Conservation (phyloP, 306 rosid genomes). For the Delonix regia region DNA sequence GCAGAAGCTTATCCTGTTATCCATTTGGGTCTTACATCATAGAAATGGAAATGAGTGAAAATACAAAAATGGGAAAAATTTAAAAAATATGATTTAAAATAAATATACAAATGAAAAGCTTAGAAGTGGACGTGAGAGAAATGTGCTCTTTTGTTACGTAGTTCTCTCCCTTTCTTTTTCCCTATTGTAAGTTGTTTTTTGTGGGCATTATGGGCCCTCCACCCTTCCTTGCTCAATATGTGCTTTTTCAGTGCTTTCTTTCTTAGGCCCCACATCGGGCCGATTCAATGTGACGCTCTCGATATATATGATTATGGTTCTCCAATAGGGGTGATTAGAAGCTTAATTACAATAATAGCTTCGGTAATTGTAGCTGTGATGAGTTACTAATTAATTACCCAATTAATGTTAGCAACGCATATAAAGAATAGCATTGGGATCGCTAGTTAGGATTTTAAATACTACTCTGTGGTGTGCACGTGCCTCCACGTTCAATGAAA, state of each 20-base stretch:
- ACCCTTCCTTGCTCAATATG: slow-evolving; percentile 57
- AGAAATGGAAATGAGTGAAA: slow-evolving; percentile 51
- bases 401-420: slow-evolving; percentile 2
- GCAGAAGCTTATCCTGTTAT: slow-evolving; percentile 76
- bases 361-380: slow-evolving; percentile 5
- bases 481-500: slow-evolving; percentile 61
- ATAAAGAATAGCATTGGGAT: slow-evolving; percentile 35
- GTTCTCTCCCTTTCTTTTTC: slow-evolving; percentile 46
- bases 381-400: background rate
- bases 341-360: background rate
- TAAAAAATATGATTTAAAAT: slow-evolving; percentile 25
- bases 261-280: slow-evolving; percentile 57
- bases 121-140: slow-evolving; percentile 69
- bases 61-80: background rate
- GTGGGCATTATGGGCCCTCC: slow-evolving; percentile 69
- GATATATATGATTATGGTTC: slow-evolving; percentile 6
- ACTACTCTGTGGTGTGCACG: slow-evolving; percentile 52
- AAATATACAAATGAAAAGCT: slow-evolving; percentile 17
- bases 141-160: slow-evolving; percentile 48
- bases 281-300: too few species aligned
- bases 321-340: background rate
- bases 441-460: slow-evolving; percentile 29
- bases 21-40: slow-evolving; percentile 54
- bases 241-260: slow-evolving; percentile 60
- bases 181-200: slow-evolving; percentile 55